Evolutionary conservation across 495 filamentous ascomycete species (phyloP).

Genomic region (Jackrogersella minutella): DNA sequence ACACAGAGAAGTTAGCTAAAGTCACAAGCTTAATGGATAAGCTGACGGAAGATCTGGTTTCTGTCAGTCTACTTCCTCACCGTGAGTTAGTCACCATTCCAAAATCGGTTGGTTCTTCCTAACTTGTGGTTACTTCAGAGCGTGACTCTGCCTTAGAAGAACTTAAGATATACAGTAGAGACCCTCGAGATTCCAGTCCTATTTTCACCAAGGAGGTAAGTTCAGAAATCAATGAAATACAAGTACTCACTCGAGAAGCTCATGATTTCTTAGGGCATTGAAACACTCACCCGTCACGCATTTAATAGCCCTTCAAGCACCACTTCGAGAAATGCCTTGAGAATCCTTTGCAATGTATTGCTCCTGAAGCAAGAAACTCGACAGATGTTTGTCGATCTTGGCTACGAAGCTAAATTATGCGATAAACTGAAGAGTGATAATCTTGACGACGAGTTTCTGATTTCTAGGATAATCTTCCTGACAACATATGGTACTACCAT

Average conservation of each 20-base stretch:
- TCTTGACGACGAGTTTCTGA: conserved; percentile 87
- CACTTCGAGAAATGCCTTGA: conserved; percentile 78
- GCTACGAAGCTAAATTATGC: conserved; percentile 73
- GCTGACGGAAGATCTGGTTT: conserved; percentile 65
- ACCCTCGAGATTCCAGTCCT: conserved; percentile 72
- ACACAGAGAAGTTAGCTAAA: conserved; percentile 68
- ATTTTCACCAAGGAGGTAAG: conserved; percentile 80
- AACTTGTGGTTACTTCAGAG: conserved; percentile 57
- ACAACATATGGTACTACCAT: conserved; percentile 82
- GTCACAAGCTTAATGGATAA: conserved; percentile 66
- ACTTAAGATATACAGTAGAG: conserved; percentile 80
- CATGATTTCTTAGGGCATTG: conserved; percentile 70
- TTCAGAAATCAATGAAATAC: neutral
- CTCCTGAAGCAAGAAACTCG: conserved; percentile 74
- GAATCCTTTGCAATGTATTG: conserved; percentile 88
- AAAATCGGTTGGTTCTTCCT: neutral
- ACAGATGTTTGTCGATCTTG: conserved; percentile 83
- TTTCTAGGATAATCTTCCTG: conserved; percentile 83
- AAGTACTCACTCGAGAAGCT: neutral
- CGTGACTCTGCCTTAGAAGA: conserved; percentile 69
- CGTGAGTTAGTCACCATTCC: conserved; percentile 56
- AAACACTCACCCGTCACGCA: conserved; percentile 73
- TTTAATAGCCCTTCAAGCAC: conserved; percentile 67
- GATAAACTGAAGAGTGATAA: conserved; percentile 77
- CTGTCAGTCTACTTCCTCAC: conserved; percentile 60